Percentiles rank a stretch among this genome's conserved stretches.
Evolutionary conservation across 139 green algal species (phyloP).

Genomic region (Chlorella vulgaris): DNA sequence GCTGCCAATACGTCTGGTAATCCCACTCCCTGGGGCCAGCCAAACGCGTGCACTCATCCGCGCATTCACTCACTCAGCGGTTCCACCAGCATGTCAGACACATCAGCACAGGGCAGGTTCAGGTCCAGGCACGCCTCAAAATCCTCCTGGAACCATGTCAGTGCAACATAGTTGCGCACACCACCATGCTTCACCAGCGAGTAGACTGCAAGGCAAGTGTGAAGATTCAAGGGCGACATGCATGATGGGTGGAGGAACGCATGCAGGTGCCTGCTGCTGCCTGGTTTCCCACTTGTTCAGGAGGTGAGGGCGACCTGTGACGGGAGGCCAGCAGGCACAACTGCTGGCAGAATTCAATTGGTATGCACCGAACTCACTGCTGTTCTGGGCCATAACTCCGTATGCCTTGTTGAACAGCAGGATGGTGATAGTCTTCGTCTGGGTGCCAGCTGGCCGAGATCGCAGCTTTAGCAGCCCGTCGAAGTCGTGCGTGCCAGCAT

Average conservation of each 20-base stretch:
- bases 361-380: too few relatives aligned
- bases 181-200: conserved; percentile 11
- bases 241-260: too few relatives aligned
- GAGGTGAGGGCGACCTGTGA: too few relatives aligned
- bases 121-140: background rate
- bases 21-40: too few relatives aligned
- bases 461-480: background rate
- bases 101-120: conserved; percentile 11
- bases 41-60: too few relatives aligned
- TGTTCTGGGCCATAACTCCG: conserved; percentile 8
- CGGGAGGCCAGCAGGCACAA: too few relatives aligned
- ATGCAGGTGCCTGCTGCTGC: too few relatives aligned
- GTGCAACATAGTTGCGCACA: conserved; percentile 1
- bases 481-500: conserved; percentile 1
- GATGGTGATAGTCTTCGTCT: background rate
- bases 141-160: background rate
- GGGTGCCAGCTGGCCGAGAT: background rate
- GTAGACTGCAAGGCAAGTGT: too few relatives aligned
- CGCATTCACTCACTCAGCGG: background rate
- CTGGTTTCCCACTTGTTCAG: too few relatives aligned
- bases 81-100: background rate
- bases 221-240: too few relatives aligned
- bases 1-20: too few relatives aligned
- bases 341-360: too few relatives aligned
- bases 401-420: background rate